Evolutionary conservation across 2,329 filamentous ascomycete genomes (phyloP), one percentile per base, ranked within the genome.

Genomic region (Seiridium unicorne): DNA sequence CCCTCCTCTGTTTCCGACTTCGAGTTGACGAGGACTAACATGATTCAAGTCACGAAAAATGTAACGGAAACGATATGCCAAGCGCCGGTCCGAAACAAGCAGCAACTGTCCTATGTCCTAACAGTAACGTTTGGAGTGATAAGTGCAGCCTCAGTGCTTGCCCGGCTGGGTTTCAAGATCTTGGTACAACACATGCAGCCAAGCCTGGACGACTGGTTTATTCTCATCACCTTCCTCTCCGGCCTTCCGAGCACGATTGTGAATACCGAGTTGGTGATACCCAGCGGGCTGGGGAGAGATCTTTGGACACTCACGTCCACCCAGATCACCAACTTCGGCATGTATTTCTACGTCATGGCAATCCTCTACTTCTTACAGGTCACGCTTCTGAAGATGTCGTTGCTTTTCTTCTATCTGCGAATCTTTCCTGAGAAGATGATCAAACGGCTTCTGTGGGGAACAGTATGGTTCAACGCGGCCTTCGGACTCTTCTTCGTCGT

Each of bases 391-490:
- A 79, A 79, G 63, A 65, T 77, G 32, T 76, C 77, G 1, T 64
- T 81, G 9, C 63, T 79, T 5, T 70, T 74, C 59, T 78, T 81
- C 61, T 80, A 79, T 58, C 68, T 77, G 13, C 69, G 73, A 18
- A 76, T 80, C 51, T 80, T 80, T 44, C 74, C 76, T 0, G 66
- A 67, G 0, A 62, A 55, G 5, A 60, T 44, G 0, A 71, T 76
- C 26, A 66, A 69, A 4, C 64, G 66, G 6, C 18, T 75, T 10
- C 65, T 78, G 0, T 75, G 73, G 66, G 67, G 62, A 3, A 73
- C 73, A 1, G 65, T 74, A 3, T 51, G 62, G 8, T 69, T 80
- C 53, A 74, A 70, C 32, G 63, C 62, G 1, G 40, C 69, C 1
- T 73, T 66, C 13, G 73, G 72, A 1, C 34, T 72, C 1, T 58